phyloP scores from a whole-genome alignment of 2,329 filamentous ascomycete genomes.

The Apiospora aurea region DNA sequence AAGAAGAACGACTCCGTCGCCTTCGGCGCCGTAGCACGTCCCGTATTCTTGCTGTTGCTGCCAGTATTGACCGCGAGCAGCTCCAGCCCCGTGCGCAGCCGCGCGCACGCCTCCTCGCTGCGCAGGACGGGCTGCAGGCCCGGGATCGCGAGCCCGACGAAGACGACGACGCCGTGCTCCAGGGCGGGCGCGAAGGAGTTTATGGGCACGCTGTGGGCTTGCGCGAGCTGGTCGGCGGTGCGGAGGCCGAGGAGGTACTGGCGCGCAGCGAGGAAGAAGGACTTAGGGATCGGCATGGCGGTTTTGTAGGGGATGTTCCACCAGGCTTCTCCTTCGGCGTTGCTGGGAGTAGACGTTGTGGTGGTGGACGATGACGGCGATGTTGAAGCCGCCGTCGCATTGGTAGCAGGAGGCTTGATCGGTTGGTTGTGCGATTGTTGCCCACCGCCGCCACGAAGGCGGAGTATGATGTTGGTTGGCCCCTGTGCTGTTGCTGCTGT shows the following conservation, averaged over 20 bases:
- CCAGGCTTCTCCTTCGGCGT: neutral
- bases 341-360: neutral
- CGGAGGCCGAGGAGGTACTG: neutral
- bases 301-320: neutral
- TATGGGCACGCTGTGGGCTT: no score
- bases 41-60: neutral
- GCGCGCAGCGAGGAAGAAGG: neutral
- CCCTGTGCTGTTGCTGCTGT: no score
- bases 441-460: no score
- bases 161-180: neutral
- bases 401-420: neutral
- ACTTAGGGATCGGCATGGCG: neutral
- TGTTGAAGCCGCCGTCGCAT: neutral
- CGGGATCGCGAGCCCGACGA: neutral
- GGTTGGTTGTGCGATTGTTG: no score
- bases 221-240: neutral
- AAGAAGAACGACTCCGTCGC: neutral
- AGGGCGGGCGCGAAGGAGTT: neutral
- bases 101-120: neutral
- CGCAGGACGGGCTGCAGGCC: neutral
- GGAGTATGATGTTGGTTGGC: no score
- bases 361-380: no score
- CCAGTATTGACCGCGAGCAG: neutral
- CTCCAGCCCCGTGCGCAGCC: neutral
- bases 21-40: neutral